A percentile compares a stretch with the other conserved stretches of the same genome.
Conservation (phyloP, 2,329 filamentous ascomycete species). For the Phyllosticta ampelicida region DNA sequence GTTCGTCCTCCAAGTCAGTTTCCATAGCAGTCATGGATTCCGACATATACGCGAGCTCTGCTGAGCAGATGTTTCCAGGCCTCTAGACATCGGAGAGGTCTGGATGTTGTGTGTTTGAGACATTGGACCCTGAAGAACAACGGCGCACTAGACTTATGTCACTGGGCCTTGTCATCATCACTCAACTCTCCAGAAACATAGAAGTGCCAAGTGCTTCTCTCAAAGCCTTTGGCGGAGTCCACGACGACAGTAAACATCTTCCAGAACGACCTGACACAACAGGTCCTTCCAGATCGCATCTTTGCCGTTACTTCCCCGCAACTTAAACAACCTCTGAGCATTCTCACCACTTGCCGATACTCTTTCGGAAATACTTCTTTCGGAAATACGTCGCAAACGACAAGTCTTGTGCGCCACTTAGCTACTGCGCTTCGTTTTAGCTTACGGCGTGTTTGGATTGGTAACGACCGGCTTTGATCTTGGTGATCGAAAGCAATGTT, state of each 20-base stretch:
- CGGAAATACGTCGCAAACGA: neutral
- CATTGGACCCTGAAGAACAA: constrained; percentile 3
- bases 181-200: neutral
- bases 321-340: neutral
- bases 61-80: neutral
- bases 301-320: neutral
- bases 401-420: neutral
- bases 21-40: neutral
- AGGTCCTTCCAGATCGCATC: constrained; percentile 4
- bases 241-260: neutral
- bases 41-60: neutral
- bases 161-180: neutral
- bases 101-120: neutral
- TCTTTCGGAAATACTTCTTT: neutral
- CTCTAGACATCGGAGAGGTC: neutral
- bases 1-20: too few species aligned
- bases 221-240: neutral
- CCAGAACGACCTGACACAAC: neutral
- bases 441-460: neutral
- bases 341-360: neutral
- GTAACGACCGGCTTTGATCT: neutral
- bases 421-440: neutral
- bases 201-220: neutral
- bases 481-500: constrained; percentile 1
- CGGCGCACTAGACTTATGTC: neutral